These are phyloP conservation scores for Saccharomyces pastorianus DNA, from an alignment of 1,139 yeast species.

Conservation along the genomic window DNA sequence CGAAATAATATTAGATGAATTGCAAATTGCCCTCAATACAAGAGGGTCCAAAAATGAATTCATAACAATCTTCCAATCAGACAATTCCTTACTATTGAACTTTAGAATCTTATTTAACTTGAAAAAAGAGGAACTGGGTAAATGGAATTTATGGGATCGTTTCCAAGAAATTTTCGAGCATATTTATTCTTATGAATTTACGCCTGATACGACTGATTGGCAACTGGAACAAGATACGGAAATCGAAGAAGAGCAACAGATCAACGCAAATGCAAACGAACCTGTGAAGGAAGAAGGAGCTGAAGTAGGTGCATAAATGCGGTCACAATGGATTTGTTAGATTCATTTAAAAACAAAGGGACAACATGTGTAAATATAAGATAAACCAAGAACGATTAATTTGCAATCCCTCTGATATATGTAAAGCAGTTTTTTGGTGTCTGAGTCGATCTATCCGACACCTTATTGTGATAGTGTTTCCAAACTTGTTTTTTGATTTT, in stretches of 20 bases:
- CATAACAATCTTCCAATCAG: constrained; percentile 22
- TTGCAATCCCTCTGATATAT: background rate
- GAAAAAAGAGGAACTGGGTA: constrained; percentile 13
- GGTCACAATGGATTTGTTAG: background rate
- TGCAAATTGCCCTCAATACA: constrained; percentile 19
- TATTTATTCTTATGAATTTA: constrained; percentile 16
- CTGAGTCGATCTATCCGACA: background rate
- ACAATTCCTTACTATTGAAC: constrained; percentile 23
- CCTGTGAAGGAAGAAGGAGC: constrained; percentile 4
- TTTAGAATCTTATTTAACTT: constrained; percentile 24
- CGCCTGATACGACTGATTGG: constrained; percentile 18
- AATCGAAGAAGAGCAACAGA: constrained; percentile 13
- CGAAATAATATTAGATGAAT: constrained; percentile 25
- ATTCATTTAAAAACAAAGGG: background rate
- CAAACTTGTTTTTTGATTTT: background rate
- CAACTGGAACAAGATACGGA: constrained; percentile 7
- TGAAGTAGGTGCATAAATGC: constrained; percentile 1
- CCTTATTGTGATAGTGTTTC: background rate
- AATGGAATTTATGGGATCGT: constrained; percentile 19
- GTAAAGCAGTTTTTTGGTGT: background rate
- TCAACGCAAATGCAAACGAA: constrained; percentile 6
- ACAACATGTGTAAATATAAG: background rate
- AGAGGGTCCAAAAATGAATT: constrained; percentile 25
- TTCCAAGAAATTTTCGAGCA: constrained; percentile 18
- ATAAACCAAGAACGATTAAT: background rate